These are phyloP conservation scores for Epichloe glyceriae DNA, from an alignment of 2,329 filamentous ascomycete genomes.

Conservation along the genomic window DNA sequence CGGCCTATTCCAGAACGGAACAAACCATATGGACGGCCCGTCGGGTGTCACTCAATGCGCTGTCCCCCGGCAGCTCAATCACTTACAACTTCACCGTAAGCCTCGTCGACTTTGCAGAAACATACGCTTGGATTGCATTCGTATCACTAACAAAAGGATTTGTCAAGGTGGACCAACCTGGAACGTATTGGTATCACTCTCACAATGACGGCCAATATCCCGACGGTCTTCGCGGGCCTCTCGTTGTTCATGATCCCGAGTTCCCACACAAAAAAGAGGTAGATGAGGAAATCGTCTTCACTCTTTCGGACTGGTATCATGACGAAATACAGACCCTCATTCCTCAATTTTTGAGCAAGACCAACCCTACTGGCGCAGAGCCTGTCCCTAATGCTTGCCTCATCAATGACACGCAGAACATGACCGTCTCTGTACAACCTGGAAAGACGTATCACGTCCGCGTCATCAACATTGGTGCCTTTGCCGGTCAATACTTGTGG, in stretches of 20 bases:
- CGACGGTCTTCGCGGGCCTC: constrained; percentile 51
- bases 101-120: no score
- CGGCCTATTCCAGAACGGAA: constrained; percentile 56
- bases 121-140: no score
- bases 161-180: constrained; percentile 46
- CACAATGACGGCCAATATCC: constrained; percentile 56
- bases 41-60: constrained; percentile 52
- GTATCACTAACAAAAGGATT: not conserved
- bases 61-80: constrained; percentile 52
- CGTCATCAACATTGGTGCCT: constrained; percentile 61
- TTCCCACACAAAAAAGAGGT: constrained; percentile 44
- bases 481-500: constrained; percentile 54
- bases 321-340: constrained; percentile 37
- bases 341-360: constrained; percentile 35
- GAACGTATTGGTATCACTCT: constrained; percentile 72
- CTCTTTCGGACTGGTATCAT: constrained; percentile 61
- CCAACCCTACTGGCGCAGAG: constrained; percentile 45
- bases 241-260: constrained; percentile 51
- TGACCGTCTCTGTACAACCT: constrained; percentile 46
- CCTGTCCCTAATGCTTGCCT: constrained; percentile 56
- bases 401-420: constrained; percentile 56
- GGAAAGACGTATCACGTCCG: constrained; percentile 62
- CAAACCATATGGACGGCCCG: constrained; percentile 59
- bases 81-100: constrained; percentile 56
- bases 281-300: constrained; percentile 51